These are phyloP conservation scores for Phytophthora agathidicida DNA, from an alignment of 352 stramenopile species.

Conservation along the genomic window DNA sequence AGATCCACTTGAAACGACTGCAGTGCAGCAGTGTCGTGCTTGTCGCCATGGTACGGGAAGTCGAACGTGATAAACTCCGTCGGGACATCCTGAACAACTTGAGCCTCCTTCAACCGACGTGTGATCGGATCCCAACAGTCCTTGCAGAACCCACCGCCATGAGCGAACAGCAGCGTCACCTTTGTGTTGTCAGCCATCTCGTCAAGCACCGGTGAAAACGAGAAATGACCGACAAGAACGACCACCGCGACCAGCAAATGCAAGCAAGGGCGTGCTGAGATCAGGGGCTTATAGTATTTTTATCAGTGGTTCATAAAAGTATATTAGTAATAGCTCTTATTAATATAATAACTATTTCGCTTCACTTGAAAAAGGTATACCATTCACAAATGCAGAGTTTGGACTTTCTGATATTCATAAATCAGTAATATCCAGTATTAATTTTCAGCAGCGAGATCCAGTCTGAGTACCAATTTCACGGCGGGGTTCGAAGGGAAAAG, in stretches of 20 bases:
- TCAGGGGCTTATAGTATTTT: too few species aligned
- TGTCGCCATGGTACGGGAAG: slow-evolving; percentile 52
- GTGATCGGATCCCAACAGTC: slow-evolving; percentile 56
- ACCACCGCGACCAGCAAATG: neutral
- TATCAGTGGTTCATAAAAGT: too few species aligned
- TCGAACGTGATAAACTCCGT: slow-evolving; percentile 46
- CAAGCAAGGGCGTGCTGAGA: slow-evolving; percentile 17
- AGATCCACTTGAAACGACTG: slow-evolving; percentile 32
- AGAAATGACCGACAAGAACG: neutral
- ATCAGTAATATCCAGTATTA: too few species aligned
- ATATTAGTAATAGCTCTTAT: too few species aligned
- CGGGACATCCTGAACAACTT: slow-evolving; percentile 24
- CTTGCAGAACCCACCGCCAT: slow-evolving; percentile 53
- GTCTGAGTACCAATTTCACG: too few species aligned
- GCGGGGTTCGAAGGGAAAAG: too few species aligned
- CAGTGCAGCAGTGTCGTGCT: slow-evolving; percentile 22
- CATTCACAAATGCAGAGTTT: too few species aligned
- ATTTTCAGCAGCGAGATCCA: too few species aligned
- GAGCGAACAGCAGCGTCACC: slow-evolving; percentile 51
- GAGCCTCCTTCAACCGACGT: slow-evolving; percentile 29
- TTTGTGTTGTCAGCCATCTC: slow-evolving; percentile 27
- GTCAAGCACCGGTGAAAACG: neutral
- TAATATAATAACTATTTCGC: too few species aligned
- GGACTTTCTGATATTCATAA: too few species aligned
- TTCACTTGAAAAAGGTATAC: too few species aligned